Base-by-base conservation (phyloP, 2,329 filamentous ascomycete species). In the Phaeosphaeriaceae sp. region DNA sequence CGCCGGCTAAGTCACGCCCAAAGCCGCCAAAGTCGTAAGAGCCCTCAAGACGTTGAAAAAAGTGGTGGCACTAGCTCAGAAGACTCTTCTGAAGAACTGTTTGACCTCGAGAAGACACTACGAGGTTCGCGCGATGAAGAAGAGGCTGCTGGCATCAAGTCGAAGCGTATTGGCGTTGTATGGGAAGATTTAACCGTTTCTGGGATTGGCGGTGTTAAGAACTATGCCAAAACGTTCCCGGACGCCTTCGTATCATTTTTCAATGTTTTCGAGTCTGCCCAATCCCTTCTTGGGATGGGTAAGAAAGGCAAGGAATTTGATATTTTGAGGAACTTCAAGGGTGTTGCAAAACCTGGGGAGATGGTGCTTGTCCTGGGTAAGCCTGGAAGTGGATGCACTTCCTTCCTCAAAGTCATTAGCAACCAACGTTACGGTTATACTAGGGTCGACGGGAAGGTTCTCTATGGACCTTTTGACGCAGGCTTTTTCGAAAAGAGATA, bases 341-440 rank as follows among this genome's bases (percentile, higher is more conserved):
- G 77, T 39, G 72, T 79, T 6, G 63, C 64, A 5, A 72, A 71
- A 46, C 89, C 90, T 0, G 92, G 92, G 1, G 92, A 96, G 77
- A 96, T 96, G 91, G 83, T 93, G 0, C 79, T 95, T 2, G 90
- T 95, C 0, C 79, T 95, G 6, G 90, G 90, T 17, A 83, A 86
- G 54, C 90, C 90, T 0, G 90, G 90, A 0, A 76, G 73, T 28
- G 81, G 81, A 30, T 83, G 81, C 57, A 82, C 81, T 0, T 79
- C 79, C 0, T 81, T 83, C 61, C 65, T 83, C 30, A 83, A 82
- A 49, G 77, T 81, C 17, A 78, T 82, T 47, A 75, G 77, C 6
- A 83, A 83, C 56, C 80, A 82, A 59, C 72, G 83, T 15, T 81
- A 77, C 56, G 83, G 83, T 4, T 86, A 85, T 58, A 84, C 81